phyloP scores from a whole-genome alignment of 208 protist genomes.

The Leishmania braziliensis region DNA sequence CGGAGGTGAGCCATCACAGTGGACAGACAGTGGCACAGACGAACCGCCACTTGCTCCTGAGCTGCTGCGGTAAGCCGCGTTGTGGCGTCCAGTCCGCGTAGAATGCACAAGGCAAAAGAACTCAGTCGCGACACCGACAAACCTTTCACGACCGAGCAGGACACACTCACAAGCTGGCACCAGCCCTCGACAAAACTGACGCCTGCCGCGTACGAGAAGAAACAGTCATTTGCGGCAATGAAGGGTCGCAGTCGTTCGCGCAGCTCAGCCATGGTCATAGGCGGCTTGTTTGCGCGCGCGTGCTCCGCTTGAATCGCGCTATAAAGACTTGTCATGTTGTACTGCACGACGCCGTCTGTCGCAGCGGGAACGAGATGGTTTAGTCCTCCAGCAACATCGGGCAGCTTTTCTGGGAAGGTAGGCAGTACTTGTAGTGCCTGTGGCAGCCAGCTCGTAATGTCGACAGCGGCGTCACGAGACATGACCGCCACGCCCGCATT shows the following conservation, averaged over 20 bases:
- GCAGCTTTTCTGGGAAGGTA: slow-evolving; percentile 49
- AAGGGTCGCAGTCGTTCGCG: slow-evolving; percentile 57
- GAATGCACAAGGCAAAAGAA: slow-evolving; percentile 46
- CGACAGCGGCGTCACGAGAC: slow-evolving; percentile 23
- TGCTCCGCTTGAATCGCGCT: slow-evolving; percentile 58
- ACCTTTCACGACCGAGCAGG: slow-evolving; percentile 45
- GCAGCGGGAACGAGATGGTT: slow-evolving; percentile 53
- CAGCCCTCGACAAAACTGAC: slow-evolving; percentile 83
- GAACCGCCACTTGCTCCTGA: slow-evolving; percentile 76
- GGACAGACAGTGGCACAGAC: slow-evolving; percentile 59
- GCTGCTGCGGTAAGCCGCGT: slow-evolving; percentile 65
- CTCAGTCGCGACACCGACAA: slow-evolving; percentile 48
- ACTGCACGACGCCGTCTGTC: slow-evolving; percentile 69
- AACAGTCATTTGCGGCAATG: slow-evolving; percentile 78
- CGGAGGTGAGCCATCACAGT: slow-evolving; percentile 67
- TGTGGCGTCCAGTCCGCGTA: slow-evolving; percentile 51
- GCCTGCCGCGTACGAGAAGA: slow-evolving; percentile 63
- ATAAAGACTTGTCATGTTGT: slow-evolving; percentile 66
- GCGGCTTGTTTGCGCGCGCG: slow-evolving; percentile 28
- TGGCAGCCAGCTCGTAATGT: slow-evolving; percentile 71
- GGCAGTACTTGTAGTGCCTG: slow-evolving; percentile 57
- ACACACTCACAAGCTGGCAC: slow-evolving; percentile 61
- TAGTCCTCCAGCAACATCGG: slow-evolving; percentile 37
- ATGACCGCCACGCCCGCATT: slow-evolving; percentile 15
- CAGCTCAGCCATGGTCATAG: slow-evolving; percentile 42